Base-by-base conservation (phyloP, 2,329 filamentous ascomycete genomes). In the Aspergillus novoparasiticus region DNA sequence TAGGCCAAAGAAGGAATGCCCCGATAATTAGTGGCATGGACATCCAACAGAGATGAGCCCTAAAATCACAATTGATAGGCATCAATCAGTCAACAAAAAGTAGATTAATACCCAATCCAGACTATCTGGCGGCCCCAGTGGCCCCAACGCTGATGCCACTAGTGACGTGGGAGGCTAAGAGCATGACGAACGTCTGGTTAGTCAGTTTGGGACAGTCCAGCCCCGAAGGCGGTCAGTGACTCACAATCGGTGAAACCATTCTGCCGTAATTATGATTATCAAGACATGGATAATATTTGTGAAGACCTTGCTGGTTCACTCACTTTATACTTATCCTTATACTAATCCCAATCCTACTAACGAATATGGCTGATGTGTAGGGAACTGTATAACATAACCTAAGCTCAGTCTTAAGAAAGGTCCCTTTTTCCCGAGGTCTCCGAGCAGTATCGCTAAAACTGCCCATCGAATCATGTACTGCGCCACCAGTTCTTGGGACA, bases 121-220 rank as follows among this genome's bases (percentile, higher is more conserved):
- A 23, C 32, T 39, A 14, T 28, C 16, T 6, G 30, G 26, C 50
- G 50, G 50, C 48, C 48, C 26, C 28, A 32, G 48, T 54, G 28
- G 50, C 19, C 51, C 51, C 51, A 34, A 54, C 19, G 51, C 51
- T 16, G 51, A 55, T 55, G 32, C 51, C 51, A 39, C 32, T 21
- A 28, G 50, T 60, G 59, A 61, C 54, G 60, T 61, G 60, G 54
- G 45, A 53, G 58, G 58, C 58, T 41, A 58, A 57, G n/a, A 28
- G n/a, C 30, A 34, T 32, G 30, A 45, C 21, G 54, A 57, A 54
- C 51, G 11, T 54, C 30, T 19, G 51, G 51, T 54, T 54, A 36
- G 51, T 39, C 51, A 55, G 30, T 36, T 23, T 36, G 30, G n/a
- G 32, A 34, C 32, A 32, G 28, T 12, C 30, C 30, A 54, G 23